Evolutionary conservation across 257 asterid species (phyloP), one percentile per base, ranked within the genome.

Genomic region (Henckelia pumila): DNA sequence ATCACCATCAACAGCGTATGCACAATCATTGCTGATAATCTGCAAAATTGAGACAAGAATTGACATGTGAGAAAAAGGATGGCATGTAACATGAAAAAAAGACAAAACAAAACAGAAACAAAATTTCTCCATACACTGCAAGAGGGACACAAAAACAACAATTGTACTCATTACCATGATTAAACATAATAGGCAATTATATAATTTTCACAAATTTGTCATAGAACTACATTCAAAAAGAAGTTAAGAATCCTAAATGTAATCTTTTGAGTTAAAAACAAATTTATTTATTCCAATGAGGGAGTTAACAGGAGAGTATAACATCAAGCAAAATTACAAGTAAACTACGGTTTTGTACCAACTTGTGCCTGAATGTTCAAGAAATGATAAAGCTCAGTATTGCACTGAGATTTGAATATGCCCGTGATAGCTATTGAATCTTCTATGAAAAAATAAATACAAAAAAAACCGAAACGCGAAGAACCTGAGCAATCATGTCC

Each of bases 401-500:
- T 14, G 14, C 8, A 16, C 20, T 5, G 8, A 32, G 62, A 71
- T 26, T 20, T 63, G 67, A 56, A 76, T 28, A 59, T 44, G 63
- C 69, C 9, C 49, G 26, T 35, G 30, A 40, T 14, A 23, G 29
- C 40, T 25, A 63, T 19, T 63, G 9, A 64, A 62, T 14, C 19
- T 44, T 44, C 19, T 13, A 1, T 19, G 23, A 60, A 50, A 28
- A 4, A 59, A 28, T 44, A 29, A 13, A 28, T 40, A 7, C 19
- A 25, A 5, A 26, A 11, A 6, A 17, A 11, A 22, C 4, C 53
- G 24, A 25, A 5, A 29, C 47, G 75, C 61, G 37, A 75, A 25
- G 30, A 66, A 92, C 98, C 96, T 92, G 69, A 55, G 84, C 81
- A 61, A 89, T 87, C 96, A 89, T 87, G 74, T 82, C 85, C 82